Base-by-base conservation (phyloP, 805 yeast species). In the Priceomyces haplophilus region DNA sequence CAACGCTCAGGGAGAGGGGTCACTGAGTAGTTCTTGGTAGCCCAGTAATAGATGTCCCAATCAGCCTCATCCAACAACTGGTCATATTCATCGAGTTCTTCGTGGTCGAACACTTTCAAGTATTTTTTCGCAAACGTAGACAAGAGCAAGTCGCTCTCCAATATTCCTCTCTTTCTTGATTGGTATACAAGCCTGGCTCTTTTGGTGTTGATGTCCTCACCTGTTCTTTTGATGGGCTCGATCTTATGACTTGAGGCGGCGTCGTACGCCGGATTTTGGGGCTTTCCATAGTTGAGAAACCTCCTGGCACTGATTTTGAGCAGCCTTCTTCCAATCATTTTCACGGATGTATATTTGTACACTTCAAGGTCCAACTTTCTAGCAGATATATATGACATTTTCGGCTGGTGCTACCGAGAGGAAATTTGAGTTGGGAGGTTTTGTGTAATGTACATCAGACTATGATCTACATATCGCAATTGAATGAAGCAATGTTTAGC, bases 11-110 rank as follows among this genome's bases (percentile, higher is more conserved):
- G 97, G 49, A 91, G 72, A 11, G 96, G 95, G 37, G 90, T 86
- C 15, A 86, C 80, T 27, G 79, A 81, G 55, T 68, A 86, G 61
- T 90, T 88, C 51, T 78, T 79, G 2, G 97, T 88, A 19, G 95
- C 96, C 99, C 99, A 91, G 69, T 93, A 93, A 64, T 88, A 93
- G 47, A 93, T 90, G 64, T 93, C 99, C 99, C 99, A 93, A 64
- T 93, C 99, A n/a, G 91, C 79, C 64, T 91, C 95, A 62, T 93
- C 95, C 58, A 93, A 73, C 44, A 93, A 65, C 44, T 73, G 60
- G 58, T 91, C 97, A 62, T 88, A 93, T 62, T 93, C 98, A 37
- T 80, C 84, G 41, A 93, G 69, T 64, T 88, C 85, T 42, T 73
- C 46, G 46, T 68, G 63, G 10, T 75, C 70, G 72, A 93, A 76